Percentiles rank a stretch among this genome's conserved stretches.
These are phyloP conservation scores for Suhomyces coccinellae DNA, from an alignment of 1,139 yeast genomes.

Conservation along the genomic window DNA sequence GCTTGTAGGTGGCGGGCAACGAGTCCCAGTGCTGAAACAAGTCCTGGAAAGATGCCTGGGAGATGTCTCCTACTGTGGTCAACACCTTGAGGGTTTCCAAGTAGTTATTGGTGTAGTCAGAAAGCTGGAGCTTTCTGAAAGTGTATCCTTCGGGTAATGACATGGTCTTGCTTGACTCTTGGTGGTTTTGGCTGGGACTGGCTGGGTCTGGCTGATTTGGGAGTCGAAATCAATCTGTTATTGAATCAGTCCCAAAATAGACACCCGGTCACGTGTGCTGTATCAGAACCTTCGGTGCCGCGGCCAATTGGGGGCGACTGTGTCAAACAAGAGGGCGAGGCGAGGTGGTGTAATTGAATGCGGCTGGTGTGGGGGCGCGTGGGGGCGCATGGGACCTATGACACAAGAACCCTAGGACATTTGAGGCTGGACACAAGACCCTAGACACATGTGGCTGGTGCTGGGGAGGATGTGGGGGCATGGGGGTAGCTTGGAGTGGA, in stretches of 20 bases:
- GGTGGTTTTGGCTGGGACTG: no score
- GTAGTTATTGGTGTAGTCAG: slow-evolving; percentile 52
- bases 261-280: neutral
- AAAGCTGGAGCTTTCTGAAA: slow-evolving; percentile 46
- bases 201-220: neutral
- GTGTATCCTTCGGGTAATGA: slow-evolving; percentile 53
- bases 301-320: neutral
- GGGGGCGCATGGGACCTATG: no score
- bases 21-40: slow-evolving; percentile 52
- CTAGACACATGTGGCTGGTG: no score
- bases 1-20: slow-evolving; percentile 49
- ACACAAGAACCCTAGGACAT: no score
- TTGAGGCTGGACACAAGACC: no score
- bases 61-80: slow-evolving; percentile 65
- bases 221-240: neutral
- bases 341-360: neutral
- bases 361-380: no score
- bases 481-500: no score
- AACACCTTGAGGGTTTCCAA: slow-evolving; percentile 52
- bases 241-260: slow-evolving; percentile 6
- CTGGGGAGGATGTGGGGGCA: no score
- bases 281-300: neutral
- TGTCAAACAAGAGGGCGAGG: neutral
- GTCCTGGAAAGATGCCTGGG: slow-evolving; percentile 40
- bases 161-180: slow-evolving; percentile 14